Percentiles rank a stretch among this genome's conserved stretches.
These are phyloP conservation scores for Lachnellula occidentalis DNA, from an alignment of 2,329 filamentous ascomycete genomes.

Conservation along the genomic window DNA sequence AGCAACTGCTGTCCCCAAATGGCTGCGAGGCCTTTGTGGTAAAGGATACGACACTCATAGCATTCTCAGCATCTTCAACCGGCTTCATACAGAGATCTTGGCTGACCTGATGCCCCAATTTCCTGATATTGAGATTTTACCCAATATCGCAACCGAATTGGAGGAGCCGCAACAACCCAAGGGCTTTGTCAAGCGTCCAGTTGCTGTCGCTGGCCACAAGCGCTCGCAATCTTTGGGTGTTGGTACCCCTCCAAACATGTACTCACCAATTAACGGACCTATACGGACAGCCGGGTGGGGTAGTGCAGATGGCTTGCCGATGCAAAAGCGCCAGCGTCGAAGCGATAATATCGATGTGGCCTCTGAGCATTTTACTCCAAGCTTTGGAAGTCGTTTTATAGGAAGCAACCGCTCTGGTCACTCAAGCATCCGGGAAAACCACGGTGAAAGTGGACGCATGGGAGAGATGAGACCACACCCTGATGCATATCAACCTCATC, in stretches of 20 bases:
- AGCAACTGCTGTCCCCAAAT: slow-evolving; percentile 30
- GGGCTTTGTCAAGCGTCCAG: slow-evolving; percentile 22
- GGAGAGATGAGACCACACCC: neutral
- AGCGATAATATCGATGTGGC: slow-evolving; percentile 7
- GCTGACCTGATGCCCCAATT: slow-evolving; percentile 32
- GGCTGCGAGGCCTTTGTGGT: slow-evolving; percentile 29
- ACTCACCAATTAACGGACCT: slow-evolving; percentile 12
- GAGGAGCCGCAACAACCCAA: slow-evolving; percentile 26
- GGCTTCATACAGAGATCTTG: slow-evolving; percentile 32
- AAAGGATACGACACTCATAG: slow-evolving; percentile 31
- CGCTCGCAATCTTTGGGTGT: slow-evolving; percentile 30
- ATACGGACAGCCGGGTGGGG: slow-evolving; percentile 17
- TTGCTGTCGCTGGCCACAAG: slow-evolving; percentile 20
- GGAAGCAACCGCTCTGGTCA: slow-evolving; percentile 19
- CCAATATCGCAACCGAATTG: slow-evolving; percentile 30
- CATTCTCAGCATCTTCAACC: slow-evolving; percentile 34
- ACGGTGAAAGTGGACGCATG: slow-evolving; percentile 14
- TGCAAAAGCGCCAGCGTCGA: slow-evolving; percentile 21
- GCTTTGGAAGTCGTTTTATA: slow-evolving; percentile 11
- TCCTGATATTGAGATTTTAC: slow-evolving; percentile 37
- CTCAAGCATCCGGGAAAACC: slow-evolving; percentile 20
- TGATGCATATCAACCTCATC: slow-evolving; percentile 13
- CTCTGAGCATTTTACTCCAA: neutral
- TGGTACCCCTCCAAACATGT: slow-evolving; percentile 9
- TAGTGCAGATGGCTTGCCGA: slow-evolving; percentile 5